Evolutionary conservation across 495 filamentous ascomycete genomes (phyloP).

Genomic region (Penicillium macrosclerotiorum): DNA sequence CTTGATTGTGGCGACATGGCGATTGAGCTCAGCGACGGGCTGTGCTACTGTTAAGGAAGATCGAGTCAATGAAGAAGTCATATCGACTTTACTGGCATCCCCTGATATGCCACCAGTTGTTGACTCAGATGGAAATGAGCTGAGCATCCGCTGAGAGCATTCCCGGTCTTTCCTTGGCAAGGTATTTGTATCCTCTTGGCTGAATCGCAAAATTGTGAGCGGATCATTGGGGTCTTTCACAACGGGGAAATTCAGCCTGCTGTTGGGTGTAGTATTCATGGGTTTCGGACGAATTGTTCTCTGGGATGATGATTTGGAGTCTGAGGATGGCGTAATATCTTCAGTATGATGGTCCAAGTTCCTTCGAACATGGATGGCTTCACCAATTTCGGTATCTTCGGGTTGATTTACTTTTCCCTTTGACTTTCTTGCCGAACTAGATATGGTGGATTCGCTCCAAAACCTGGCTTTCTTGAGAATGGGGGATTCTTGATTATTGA

Average conservation of each 20-base stretch:
- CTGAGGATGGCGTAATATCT: constrained; percentile 12
- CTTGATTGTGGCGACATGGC: constrained; percentile 23
- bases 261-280: constrained; percentile 21
- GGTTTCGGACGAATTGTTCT: constrained; percentile 23
- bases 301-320: constrained; percentile 27
- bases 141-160: constrained; percentile 17
- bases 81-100: constrained; percentile 3
- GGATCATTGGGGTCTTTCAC: constrained; percentile 76
- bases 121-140: constrained; percentile 14
- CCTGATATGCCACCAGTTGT: constrained; percentile 4
- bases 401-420: not conserved
- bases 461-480: constrained; percentile 32
- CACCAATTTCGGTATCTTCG: not conserved
- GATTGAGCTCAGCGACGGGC: constrained; percentile 8
- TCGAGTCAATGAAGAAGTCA: constrained; percentile 16
- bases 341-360: not conserved
- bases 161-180: constrained; percentile 34
- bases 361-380: not conserved
- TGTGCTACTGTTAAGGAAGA: constrained; percentile 23
- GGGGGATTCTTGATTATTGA: not conserved
- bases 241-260: constrained; percentile 62
- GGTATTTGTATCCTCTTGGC: constrained; percentile 56
- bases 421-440: not conserved
- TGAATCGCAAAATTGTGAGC: constrained; percentile 62
- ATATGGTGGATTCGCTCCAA: constrained; percentile 5